Percentiles rank a stretch among this genome's conserved stretches.
phyloP scores from a whole-genome alignment of 2,329 filamentous ascomycete genomes.

The Orbilia oligospora region DNA sequence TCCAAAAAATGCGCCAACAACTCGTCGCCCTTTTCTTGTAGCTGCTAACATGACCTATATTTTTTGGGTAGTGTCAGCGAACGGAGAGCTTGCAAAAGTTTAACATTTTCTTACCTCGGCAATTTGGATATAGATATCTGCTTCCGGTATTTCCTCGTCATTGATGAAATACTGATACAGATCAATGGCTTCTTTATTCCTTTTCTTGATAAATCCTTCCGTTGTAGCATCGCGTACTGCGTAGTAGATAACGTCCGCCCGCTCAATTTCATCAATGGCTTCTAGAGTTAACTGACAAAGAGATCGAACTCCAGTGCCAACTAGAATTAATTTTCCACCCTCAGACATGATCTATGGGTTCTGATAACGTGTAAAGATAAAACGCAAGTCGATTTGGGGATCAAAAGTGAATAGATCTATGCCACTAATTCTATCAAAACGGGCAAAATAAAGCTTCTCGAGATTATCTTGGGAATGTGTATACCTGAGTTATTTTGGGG shows the following conservation, averaged over 20 bases:
- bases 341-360: slow-evolving; percentile 3
- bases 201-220: slow-evolving; percentile 37
- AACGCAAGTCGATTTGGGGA: too few species aligned
- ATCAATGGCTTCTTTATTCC: slow-evolving; percentile 14
- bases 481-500: too few species aligned
- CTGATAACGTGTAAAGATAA: too few species aligned
- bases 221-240: slow-evolving; percentile 17
- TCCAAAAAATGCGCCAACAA: slow-evolving; percentile 35
- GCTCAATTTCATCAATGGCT: slow-evolving; percentile 27
- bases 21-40: slow-evolving; percentile 6
- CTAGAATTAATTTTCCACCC: slow-evolving; percentile 15
- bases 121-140: slow-evolving; percentile 28
- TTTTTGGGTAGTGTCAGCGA: background rate
- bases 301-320: slow-evolving; percentile 28
- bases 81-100: background rate
- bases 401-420: too few species aligned
- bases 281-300: slow-evolving; percentile 31
- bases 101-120: slow-evolving; percentile 8
- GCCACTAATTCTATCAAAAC: too few species aligned
- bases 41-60: slow-evolving; percentile 21
- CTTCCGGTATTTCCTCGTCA: slow-evolving; percentile 18
- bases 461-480: too few species aligned
- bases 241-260: slow-evolving; percentile 30
- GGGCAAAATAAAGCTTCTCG: too few species aligned
- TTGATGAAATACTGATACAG: slow-evolving; percentile 32